Evolutionary conservation across 306 rosid genomes (phyloP).

Genomic region (Astragalus glycyphyllos): DNA sequence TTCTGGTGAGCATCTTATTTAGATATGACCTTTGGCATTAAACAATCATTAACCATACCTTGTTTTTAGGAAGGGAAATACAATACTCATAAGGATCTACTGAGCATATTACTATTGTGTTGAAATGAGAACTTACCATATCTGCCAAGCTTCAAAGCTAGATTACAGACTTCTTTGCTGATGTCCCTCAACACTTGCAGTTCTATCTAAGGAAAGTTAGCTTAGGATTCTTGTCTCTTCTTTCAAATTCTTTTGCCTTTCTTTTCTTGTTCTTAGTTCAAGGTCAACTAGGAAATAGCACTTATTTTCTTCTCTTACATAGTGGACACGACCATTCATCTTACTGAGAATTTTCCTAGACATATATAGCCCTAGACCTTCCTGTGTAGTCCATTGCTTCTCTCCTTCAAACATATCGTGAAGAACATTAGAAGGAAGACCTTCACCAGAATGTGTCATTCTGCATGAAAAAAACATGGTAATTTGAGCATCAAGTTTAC

Average conservation of each 20-base stretch:
- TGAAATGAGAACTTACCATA: conserved; percentile 22
- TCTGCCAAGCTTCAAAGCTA: conserved; percentile 35
- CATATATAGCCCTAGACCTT: conserved; percentile 71
- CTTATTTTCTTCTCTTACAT: conserved; percentile 63
- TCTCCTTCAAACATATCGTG: conserved; percentile 70
- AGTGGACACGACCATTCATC: conserved; percentile 72
- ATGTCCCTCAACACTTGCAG: neutral
- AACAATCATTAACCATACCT: neutral
- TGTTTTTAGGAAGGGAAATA: too few relatives aligned
- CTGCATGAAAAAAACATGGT: conserved; percentile 50
- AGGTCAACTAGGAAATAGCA: conserved; percentile 74
- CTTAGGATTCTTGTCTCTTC: conserved; percentile 43
- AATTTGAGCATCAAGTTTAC: conserved; percentile 16
- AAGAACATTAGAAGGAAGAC: conserved; percentile 63
- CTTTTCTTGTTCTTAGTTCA: conserved; percentile 57
- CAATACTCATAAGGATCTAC: too few relatives aligned
- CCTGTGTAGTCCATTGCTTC: conserved; percentile 64
- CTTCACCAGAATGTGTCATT: conserved; percentile 76
- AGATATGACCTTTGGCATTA: conserved; percentile 2
- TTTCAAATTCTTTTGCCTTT: conserved; percentile 40
- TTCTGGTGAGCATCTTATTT: neutral
- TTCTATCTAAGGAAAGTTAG: conserved; percentile 13
- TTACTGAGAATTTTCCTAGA: conserved; percentile 72
- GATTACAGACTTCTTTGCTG: conserved; percentile 17
- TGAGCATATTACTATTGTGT: neutral